Evolutionary conservation across 345 rosid species (phyloP).

Genomic region (Eucalyptus guilfoylei): DNA sequence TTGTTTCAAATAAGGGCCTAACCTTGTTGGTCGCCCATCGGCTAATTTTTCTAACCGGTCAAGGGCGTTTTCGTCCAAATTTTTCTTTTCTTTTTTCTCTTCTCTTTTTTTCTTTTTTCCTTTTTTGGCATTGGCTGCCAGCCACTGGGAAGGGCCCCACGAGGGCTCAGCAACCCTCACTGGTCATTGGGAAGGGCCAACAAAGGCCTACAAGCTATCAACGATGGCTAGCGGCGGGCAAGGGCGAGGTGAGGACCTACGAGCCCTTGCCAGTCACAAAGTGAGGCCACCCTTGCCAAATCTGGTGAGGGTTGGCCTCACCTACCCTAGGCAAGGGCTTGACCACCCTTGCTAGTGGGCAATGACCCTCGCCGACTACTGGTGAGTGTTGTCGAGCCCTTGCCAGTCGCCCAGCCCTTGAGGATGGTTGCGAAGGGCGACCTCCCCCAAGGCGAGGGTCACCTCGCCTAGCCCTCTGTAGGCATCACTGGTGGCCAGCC

Average conservation of each 20-base stretch:
- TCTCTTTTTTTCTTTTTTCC: accelerated
- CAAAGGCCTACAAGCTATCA: accelerated
- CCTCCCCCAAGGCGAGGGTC: accelerated
- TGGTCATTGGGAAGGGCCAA: accelerated
- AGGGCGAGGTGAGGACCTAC: accelerated
- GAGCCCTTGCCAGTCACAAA: accelerated
- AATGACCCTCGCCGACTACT: accelerated
- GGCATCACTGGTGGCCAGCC: accelerated
- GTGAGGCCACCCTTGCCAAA: too few species aligned
- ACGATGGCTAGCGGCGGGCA: accelerated
- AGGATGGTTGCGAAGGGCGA: accelerated
- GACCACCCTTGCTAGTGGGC: too few species aligned
- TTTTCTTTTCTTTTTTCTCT: too few species aligned
- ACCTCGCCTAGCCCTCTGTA: accelerated
- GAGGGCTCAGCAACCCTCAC: accelerated
- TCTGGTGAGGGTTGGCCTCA: accelerated
- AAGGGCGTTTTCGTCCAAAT: accelerated
- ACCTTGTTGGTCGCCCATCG: accelerated
- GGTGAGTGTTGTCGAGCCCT: accelerated
- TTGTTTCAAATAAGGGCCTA: accelerated
- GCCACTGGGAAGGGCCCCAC: accelerated
- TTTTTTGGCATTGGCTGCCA: accelerated
- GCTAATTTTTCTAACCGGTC: accelerated
- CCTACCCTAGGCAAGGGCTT: too few species aligned
- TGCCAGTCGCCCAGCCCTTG: accelerated